Evolutionary conservation across 768 basidiomycete species (phyloP), one percentile per base, ranked within the genome.

Genomic region (Psilocybe azurescens): DNA sequence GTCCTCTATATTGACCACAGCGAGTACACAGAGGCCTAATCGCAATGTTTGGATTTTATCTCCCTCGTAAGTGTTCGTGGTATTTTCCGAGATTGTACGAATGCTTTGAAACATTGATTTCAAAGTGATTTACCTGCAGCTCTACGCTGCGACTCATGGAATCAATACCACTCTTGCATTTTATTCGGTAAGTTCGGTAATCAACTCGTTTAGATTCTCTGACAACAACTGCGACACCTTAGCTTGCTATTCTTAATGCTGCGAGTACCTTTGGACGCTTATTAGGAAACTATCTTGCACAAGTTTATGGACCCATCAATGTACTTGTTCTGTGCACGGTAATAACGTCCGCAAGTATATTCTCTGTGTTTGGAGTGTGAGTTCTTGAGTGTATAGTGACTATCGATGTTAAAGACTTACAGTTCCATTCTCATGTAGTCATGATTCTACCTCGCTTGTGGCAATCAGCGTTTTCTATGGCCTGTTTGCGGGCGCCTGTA

Each of bases 101-200:
- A 4, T 5, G 33, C 33, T 4, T 33, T 33, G 9, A 33, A 4
- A 5, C 33, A 47, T 16, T 24, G 14, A 18, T 44, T 53, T 18
- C 24, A 7, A 61, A 83, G 83, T 79, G 57, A 81, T 85, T 64
- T 83, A 85, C 65, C 67, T 86, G 13, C 83, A 85, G 61, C 73
- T 85, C 0, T 85, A 79, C 63, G 73, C 82, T 2, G 73, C 80
- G 14, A 58, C 75, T 32, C 79, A 83, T 60, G 75, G 77, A 18
- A 73, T 83, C 24, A 70, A 79, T 58, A 61, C 73, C 0, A 73
- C 68, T 29, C 65, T 83, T 1, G 81, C 81, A 2, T 84, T 85
- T 64, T 85, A 87, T 65, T 75, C 79, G 2, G 84, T 84, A 56
- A 39, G 78, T 20, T 16, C 49, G n/a, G 13, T 28, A 49, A 14